These are phyloP conservation scores for Ustilago nuda DNA, from an alignment of 1,284 basidiomycete species.

Conservation along the genomic window DNA sequence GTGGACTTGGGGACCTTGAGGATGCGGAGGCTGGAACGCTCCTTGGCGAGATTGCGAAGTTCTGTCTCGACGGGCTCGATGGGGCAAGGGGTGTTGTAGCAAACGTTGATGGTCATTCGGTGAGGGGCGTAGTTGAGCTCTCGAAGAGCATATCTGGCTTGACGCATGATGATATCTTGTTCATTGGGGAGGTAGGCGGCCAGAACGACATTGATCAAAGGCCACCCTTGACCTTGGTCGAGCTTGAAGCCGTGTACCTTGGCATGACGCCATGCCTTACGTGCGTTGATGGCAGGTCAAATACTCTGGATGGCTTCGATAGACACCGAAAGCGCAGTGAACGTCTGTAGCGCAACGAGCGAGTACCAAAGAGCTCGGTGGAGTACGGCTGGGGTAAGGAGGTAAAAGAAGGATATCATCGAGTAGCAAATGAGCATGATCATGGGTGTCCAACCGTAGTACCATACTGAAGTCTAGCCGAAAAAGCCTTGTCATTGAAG, in stretches of 20 bases:
- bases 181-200: conserved; percentile 63
- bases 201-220: conserved; percentile 58
- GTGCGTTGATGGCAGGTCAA: conserved; percentile 54
- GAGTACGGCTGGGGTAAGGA: conserved; percentile 46
- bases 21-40: conserved; percentile 51
- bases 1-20: conserved; percentile 60
- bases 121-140: conserved; percentile 57
- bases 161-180: conserved; percentile 60
- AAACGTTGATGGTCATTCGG: conserved; percentile 59
- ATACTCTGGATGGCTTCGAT: conserved; percentile 59
- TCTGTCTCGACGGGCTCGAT: conserved; percentile 58
- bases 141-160: conserved; percentile 57
- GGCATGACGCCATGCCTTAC: conserved; percentile 53
- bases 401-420: conserved; percentile 52
- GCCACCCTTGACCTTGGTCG: conserved; percentile 55
- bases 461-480: conserved; percentile 37
- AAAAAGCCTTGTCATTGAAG: conserved; percentile 12
- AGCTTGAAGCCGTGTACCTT: conserved; percentile 50
- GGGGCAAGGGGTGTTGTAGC: conserved; percentile 61
- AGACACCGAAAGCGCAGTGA: conserved; percentile 56
- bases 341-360: conserved; percentile 52
- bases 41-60: conserved; percentile 39
- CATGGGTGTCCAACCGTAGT: conserved; percentile 60
- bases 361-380: conserved; percentile 57
- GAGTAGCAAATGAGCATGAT: conserved; percentile 53